Evolutionary conservation across 2,329 filamentous ascomycete genomes (phyloP).

Genomic region (Diaporthe batatas): DNA sequence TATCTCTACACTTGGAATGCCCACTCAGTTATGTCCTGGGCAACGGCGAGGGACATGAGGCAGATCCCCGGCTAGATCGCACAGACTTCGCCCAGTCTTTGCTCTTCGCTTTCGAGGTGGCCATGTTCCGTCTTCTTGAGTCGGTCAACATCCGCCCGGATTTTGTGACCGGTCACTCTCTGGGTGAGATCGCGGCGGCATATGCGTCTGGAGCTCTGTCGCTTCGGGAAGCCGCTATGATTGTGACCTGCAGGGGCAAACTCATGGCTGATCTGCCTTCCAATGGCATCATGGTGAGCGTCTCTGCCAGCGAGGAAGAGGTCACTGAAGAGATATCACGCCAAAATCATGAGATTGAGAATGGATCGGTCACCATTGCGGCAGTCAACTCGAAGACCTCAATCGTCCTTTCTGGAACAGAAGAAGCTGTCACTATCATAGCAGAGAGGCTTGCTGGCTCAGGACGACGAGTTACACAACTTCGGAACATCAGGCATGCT

Average conservation of each 20-base stretch:
- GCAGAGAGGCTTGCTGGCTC: background rate
- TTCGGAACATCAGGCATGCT: conserved; percentile 8
- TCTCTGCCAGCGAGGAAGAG: conserved; percentile 11
- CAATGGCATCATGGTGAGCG: conserved; percentile 30
- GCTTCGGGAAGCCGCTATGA: conserved; percentile 50
- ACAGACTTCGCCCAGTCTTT: conserved; percentile 52
- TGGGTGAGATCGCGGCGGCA: conserved; percentile 50
- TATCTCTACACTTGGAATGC: conserved; percentile 45
- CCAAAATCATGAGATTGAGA: background rate
- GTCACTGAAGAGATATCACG: background rate
- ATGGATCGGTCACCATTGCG: background rate
- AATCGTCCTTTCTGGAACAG: conserved; percentile 21
- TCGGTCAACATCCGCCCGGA: conserved; percentile 49
- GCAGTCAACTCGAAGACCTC: conserved; percentile 20
- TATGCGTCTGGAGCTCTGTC: conserved; percentile 51
- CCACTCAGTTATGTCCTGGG: conserved; percentile 43
- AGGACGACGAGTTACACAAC: conserved; percentile 1
- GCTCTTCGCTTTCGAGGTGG: conserved; percentile 52
- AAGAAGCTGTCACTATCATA: background rate
- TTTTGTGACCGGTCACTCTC: conserved; percentile 49
- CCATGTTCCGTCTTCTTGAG: conserved; percentile 50
- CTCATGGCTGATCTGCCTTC: conserved; percentile 46
- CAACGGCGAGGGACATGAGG: conserved; percentile 36
- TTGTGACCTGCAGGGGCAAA: conserved; percentile 50
- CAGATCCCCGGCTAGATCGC: conserved; percentile 42